Conservation (phyloP, 2,329 filamentous ascomycete genomes). For the Pseudogymnoascus sp. region DNA sequence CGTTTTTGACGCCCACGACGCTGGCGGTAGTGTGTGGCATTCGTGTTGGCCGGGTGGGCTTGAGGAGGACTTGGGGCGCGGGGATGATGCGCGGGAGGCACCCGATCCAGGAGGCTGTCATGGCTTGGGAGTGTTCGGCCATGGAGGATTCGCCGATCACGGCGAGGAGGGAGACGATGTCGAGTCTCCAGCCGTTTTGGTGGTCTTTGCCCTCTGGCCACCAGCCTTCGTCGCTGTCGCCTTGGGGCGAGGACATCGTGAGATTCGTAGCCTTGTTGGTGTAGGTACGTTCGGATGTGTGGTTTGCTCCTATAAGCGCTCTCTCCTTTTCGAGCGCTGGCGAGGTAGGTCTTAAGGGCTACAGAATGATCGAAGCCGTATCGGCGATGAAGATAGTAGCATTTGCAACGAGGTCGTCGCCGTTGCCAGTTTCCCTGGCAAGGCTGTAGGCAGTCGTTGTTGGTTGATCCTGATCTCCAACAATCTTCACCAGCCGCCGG, state of each 20-base stretch:
- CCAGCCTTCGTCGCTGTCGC: slow-evolving; percentile 26
- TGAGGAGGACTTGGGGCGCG: slow-evolving; percentile 56
- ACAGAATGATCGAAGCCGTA: not conserved
- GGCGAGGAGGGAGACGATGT: slow-evolving; percentile 56
- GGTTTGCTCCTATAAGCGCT: not conserved
- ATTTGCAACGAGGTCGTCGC: not conserved
- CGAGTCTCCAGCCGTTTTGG: slow-evolving; percentile 46
- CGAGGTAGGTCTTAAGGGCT: not conserved
- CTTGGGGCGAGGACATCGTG: not conserved
- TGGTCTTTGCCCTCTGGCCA: slow-evolving; percentile 37
- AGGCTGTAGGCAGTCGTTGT: not conserved
- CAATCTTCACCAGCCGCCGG: not conserved
- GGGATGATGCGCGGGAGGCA: slow-evolving; percentile 55
- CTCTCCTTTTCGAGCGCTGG: not conserved
- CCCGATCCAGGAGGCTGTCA: slow-evolving; percentile 52
- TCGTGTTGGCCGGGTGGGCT: slow-evolving; percentile 46
- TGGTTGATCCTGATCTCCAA: not conserved
- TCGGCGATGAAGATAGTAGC: not conserved
- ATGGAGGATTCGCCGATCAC: slow-evolving; percentile 57
- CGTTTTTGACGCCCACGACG: slow-evolving; percentile 53
- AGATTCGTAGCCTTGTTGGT: not conserved
- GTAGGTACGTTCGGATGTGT: not conserved
- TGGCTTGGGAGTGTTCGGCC: slow-evolving; percentile 49
- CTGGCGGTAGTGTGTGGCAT: slow-evolving; percentile 49
- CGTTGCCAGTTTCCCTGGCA: not conserved